Base-by-base conservation (phyloP, 1,284 basidiomycete species). In the Exsudoporus floridanus region DNA sequence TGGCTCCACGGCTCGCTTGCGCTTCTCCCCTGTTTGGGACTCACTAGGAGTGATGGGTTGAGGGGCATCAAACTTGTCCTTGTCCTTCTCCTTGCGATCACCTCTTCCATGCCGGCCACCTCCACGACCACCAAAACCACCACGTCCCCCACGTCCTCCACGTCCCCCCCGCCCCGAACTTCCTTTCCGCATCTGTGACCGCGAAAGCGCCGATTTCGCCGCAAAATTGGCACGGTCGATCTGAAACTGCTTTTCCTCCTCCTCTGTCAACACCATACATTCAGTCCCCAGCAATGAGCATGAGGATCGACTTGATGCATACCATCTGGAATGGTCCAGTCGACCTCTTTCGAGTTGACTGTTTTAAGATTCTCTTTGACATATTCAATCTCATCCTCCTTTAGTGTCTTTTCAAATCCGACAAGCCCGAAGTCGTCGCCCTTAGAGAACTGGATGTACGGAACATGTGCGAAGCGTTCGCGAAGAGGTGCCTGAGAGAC, bases 391-490 rank as follows among this genome's bases (percentile, higher is more conserved):
- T 89, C 85, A 38, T 86, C 85, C 49, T 86, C 87, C 25, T 78
- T 77, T 37, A 90, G 73, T 25, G 77, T 73, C 64, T 86, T 90
- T 64, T 90, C 86, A 58, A 81, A 79, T 39, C 91, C 90, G 44
- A 93, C 84, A 16, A 90, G 74, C 5, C 81, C 82, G 56, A 78
- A 80, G 62, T 85, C 76, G 46, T 83, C 80, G 14, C 85, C 87
- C 12, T 78, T 76, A 16, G 73, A 69, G 67, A 85, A 85, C 61
- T 90, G 83, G 63, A 91, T 84, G 67, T 82, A 91, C 2, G 88
- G 88, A 43, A 78, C 76, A 19, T 87, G 84, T 10, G 84, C 79
- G 60, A 93, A 88, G 63, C 87, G 86, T 69, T 91, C 88, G 60
- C 86, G 86, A 49, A 94, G 78, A 40, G 90, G 86, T 40, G 81